Percentiles rank a stretch among this genome's conserved stretches.
Evolutionary conservation across 306 rosid genomes (phyloP).

Genomic region (Malus sieversii): DNA sequence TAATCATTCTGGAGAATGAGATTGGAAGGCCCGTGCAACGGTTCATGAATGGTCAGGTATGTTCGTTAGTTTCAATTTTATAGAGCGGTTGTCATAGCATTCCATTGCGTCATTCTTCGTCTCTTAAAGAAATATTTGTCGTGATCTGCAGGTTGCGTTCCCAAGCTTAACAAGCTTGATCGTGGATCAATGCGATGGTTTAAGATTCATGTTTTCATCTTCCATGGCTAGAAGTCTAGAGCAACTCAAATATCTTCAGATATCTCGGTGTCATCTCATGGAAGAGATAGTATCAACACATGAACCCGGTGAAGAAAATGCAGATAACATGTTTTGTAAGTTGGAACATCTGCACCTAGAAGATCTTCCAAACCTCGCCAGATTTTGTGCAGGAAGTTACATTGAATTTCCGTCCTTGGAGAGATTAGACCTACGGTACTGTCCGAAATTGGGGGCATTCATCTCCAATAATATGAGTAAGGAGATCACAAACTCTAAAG

Average conservation of each 20-base stretch:
- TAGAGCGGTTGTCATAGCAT: neutral
- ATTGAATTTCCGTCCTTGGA: neutral
- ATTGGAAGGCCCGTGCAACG: neutral
- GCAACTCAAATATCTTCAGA: conserved; percentile 26
- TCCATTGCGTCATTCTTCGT: neutral
- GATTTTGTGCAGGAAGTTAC: neutral
- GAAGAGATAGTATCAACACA: neutral
- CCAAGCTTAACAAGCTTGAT: conserved; percentile 19
- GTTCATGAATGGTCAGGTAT: neutral
- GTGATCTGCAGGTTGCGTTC: neutral
- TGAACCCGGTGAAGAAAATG: neutral
- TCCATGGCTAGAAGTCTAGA: conserved; percentile 10
- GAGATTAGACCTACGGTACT: neutral
- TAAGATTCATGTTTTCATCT: conserved; percentile 11
- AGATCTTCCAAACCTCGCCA: neutral
- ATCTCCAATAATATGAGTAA: neutral
- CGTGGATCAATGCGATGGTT: conserved; percentile 2
- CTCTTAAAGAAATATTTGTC: neutral
- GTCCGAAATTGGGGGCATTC: neutral
- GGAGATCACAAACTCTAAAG: neutral
- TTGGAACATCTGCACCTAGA: neutral
- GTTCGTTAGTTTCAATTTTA: neutral
- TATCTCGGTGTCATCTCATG: conserved; percentile 18
- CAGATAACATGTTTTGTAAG: neutral
- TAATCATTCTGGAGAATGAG: neutral